Evolutionary conservation across 768 basidiomycete genomes (phyloP).

Genomic region (Suillus variegatus): DNA sequence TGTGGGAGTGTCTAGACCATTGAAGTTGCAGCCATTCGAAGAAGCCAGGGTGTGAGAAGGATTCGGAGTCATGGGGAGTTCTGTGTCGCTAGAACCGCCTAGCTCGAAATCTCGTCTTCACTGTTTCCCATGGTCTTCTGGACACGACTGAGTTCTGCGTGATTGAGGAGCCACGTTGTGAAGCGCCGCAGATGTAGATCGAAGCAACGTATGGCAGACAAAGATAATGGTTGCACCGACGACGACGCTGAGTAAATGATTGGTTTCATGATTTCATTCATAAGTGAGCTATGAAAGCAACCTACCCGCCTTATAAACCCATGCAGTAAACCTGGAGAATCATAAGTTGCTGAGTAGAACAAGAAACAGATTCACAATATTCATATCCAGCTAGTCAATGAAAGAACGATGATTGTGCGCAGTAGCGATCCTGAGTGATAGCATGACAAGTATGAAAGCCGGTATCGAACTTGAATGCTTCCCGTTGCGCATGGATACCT

Average conservation of each 20-base stretch:
- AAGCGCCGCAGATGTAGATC: conserved; percentile 38
- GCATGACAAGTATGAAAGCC: not conserved
- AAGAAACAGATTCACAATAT: not conserved
- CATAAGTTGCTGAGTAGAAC: not conserved
- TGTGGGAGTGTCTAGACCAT: not conserved
- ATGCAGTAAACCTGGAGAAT: conserved; percentile 3
- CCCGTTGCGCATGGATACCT: conserved; percentile 16
- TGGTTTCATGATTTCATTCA: not conserved
- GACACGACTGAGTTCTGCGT: conserved; percentile 44
- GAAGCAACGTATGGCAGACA: conserved; percentile 37
- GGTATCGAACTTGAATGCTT: not conserved
- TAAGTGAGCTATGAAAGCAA: not conserved
- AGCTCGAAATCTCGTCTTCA: conserved; percentile 33
- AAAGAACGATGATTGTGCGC: conserved; percentile 6
- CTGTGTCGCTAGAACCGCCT: not conserved
- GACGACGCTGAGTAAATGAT: not conserved
- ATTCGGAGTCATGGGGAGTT: not conserved
- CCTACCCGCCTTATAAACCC: conserved; percentile 7
- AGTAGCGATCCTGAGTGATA: conserved; percentile 10
- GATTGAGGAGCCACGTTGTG: conserved; percentile 43
- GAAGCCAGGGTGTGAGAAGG: too few relatives aligned
- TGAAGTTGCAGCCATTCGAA: not conserved
- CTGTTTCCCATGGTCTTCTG: conserved; percentile 34
- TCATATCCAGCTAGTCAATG: not conserved
- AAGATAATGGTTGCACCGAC: conserved; percentile 18